These are phyloP conservation scores for Apiospora phragmitis DNA, from an alignment of 2,329 filamentous ascomycete species.

Conservation along the genomic window DNA sequence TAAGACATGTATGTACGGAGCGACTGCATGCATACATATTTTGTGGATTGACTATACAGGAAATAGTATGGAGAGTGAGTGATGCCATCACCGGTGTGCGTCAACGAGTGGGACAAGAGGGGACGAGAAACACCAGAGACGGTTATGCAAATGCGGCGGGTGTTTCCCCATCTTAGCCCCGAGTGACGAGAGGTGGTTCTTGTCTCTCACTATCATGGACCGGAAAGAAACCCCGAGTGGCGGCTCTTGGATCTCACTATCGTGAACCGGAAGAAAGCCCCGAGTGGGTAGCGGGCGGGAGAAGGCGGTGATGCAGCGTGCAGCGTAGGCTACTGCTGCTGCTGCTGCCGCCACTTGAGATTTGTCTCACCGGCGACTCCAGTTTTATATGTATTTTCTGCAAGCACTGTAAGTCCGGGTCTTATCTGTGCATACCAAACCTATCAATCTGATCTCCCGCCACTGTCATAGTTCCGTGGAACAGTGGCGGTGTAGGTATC, in stretches of 20 bases:
- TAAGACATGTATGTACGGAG: not conserved
- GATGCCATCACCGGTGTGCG: not conserved
- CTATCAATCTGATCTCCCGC: not conserved
- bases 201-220: not conserved
- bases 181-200: not conserved
- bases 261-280: not conserved
- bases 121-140: not conserved
- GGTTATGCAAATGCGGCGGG: not conserved
- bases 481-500: not conserved
- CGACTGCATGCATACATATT: not conserved
- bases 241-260: not conserved
- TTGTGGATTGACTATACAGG: not conserved
- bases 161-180: not conserved
- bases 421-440: not conserved
- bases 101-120: not conserved
- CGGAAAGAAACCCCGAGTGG: not conserved
- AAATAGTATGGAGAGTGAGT: not conserved
- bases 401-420: not conserved
- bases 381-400: not conserved
- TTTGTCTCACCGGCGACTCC: not conserved
- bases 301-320: not conserved
- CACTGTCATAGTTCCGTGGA: not conserved
- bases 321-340: not conserved
- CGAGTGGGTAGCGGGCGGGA: not conserved
- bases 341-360: not conserved